Conservation (phyloP, 1,284 basidiomycete genomes). For the Spongiforma sp. region DNA sequence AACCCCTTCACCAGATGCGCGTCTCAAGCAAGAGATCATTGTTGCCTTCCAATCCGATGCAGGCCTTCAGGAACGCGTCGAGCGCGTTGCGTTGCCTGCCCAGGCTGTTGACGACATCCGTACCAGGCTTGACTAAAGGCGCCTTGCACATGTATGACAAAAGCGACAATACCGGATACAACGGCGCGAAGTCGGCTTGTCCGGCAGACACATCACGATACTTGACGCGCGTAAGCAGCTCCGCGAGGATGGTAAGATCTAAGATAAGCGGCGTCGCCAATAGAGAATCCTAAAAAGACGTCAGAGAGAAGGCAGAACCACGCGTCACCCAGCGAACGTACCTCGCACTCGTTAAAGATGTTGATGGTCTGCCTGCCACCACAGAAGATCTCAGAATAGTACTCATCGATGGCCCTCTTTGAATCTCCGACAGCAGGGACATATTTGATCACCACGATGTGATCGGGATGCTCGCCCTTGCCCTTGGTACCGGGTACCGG, state of each 20-base stretch:
- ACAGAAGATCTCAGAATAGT: constrained; percentile 94
- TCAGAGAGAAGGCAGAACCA: constrained; percentile 8
- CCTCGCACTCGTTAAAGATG: constrained; percentile 97
- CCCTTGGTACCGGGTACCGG: constrained; percentile 65
- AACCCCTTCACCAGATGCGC: constrained; percentile 80
- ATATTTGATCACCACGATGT: constrained; percentile 96
- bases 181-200: constrained; percentile 70
- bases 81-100: constrained; percentile 95
- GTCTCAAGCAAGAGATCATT: constrained; percentile 85
- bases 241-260: constrained; percentile 92
- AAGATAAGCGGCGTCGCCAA: constrained; percentile 96
- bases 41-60: constrained; percentile 84
- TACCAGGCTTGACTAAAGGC: constrained; percentile 95
- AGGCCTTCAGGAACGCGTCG: constrained; percentile 93
- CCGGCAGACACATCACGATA: constrained; percentile 69
- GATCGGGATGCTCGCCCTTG: constrained; percentile 96
- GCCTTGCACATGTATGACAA: constrained; percentile 98
- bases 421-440: constrained; percentile 96
- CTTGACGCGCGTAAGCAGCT: constrained; percentile 92
- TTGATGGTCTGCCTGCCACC: constrained; percentile 85
- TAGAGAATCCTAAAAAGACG: constrained; percentile 77
- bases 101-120: constrained; percentile 95
- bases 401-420: constrained; percentile 98
- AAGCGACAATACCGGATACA: constrained; percentile 90
- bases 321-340: constrained; percentile 34